These are phyloP conservation scores for Panicum hallii DNA, from an alignment of 202 grass and related monocot genomes.

Conservation along the genomic window DNA sequence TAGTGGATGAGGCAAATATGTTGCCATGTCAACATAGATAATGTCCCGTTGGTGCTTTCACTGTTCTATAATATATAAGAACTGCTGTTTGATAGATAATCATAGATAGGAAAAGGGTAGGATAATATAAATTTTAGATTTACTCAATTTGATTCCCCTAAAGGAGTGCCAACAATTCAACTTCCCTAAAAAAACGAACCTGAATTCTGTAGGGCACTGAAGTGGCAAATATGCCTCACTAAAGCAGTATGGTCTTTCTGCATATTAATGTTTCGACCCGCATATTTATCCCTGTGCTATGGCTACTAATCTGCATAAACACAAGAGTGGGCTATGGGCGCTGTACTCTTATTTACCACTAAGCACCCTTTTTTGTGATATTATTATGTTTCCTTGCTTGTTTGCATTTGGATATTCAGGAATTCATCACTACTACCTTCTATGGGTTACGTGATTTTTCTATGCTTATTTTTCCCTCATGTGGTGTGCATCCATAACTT, in stretches of 20 bases:
- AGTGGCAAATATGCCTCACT: background rate
- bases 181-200: background rate
- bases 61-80: slow-evolving; percentile 10
- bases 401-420: slow-evolving; percentile 1
- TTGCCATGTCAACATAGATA: background rate
- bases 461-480: background rate
- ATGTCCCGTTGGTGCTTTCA: background rate
- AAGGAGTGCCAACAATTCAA: background rate
- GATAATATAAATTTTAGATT: background rate
- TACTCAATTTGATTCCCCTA: background rate
- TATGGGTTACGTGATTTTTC: background rate
- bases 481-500: background rate
- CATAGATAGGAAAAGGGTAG: background rate
- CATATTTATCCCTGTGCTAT: background rate
- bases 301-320: slow-evolving; percentile 1
- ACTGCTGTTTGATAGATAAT: background rate
- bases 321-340: background rate
- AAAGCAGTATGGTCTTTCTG: background rate
- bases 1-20: background rate
- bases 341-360: background rate
- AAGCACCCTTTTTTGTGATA: background rate
- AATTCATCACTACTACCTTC: background rate
- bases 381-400: background rate
- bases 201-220: background rate
- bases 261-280: background rate